phyloP scores from a whole-genome alignment of 179 eudicot species.

The Kewa caespitosa region DNA sequence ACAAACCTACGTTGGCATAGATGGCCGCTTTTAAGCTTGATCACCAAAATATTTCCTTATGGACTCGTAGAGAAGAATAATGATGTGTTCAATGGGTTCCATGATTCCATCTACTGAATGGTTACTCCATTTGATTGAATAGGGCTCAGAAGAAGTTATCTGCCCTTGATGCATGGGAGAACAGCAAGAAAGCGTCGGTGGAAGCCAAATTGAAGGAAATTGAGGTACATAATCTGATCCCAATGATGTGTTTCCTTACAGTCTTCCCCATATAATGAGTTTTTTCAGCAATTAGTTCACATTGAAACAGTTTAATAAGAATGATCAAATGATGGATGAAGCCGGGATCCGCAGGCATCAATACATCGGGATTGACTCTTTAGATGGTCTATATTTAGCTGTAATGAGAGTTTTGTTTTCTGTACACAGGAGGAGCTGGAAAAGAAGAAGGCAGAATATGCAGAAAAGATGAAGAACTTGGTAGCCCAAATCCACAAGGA shows the following conservation, averaged over 20 bases:
- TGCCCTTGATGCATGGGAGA: slow-evolving; percentile 76
- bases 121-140: slow-evolving; percentile 13
- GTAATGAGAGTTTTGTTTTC: not conserved
- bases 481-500: slow-evolving; percentile 63
- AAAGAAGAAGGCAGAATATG: slow-evolving; percentile 77
- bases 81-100: not conserved
- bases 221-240: slow-evolving; percentile 44
- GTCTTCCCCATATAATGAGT: no score
- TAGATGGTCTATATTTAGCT: no score
- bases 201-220: slow-evolving; percentile 65
- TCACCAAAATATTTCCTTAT: not conserved
- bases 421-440: slow-evolving; percentile 63
- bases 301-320: not conserved
- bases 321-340: not conserved
- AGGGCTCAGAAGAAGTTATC: slow-evolving; percentile 79
- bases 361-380: no score
- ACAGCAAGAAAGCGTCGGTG: slow-evolving; percentile 64
- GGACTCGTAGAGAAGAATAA: not conserved
- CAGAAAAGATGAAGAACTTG: slow-evolving; percentile 70
- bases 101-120: not conserved
- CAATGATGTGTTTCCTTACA: not conserved
- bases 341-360: no score
- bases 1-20: not conserved
- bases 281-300: no score
- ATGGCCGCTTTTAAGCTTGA: no score